Conservation (phyloP, 768 basidiomycete genomes). For the Rhodotorula taiwanensis region DNA sequence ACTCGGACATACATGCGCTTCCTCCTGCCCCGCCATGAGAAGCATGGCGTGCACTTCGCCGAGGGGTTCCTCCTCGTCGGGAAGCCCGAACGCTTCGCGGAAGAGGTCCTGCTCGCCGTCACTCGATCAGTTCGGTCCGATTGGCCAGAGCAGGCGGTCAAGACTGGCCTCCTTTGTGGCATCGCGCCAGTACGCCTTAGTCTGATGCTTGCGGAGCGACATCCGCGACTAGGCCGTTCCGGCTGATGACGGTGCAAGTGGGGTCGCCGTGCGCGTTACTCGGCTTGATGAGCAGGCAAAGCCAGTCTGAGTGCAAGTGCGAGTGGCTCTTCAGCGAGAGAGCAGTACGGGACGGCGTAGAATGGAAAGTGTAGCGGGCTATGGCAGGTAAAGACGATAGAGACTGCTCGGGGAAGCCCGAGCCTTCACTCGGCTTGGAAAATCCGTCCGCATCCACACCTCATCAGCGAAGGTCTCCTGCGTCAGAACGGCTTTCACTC, state of each 20-base stretch:
- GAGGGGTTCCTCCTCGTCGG: slow-evolving; percentile 35
- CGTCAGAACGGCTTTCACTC: no score
- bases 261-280: no score
- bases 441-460: no score
- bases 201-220: slow-evolving; percentile 20
- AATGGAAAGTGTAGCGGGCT: no score
- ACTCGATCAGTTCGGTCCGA: not conserved
- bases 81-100: slow-evolving; percentile 37
- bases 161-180: slow-evolving; percentile 15
- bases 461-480: no score
- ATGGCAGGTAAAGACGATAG: not conserved
- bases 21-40: slow-evolving; percentile 29
- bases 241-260: not conserved
- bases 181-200: slow-evolving; percentile 6
- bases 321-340: no score
- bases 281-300: no score
- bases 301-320: no score
- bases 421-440: no score
- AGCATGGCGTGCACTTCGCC: slow-evolving; percentile 40
- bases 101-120: slow-evolving; percentile 24
- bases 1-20: slow-evolving; percentile 39
- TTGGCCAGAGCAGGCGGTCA: no score
- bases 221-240: not conserved
- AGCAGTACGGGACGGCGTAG: no score
- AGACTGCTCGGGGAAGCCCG: no score